Percentiles rank a stretch among this genome's conserved stretches.
phyloP scores from a whole-genome alignment of 352 stramenopile species.

The Phytophthora colocasiae region DNA sequence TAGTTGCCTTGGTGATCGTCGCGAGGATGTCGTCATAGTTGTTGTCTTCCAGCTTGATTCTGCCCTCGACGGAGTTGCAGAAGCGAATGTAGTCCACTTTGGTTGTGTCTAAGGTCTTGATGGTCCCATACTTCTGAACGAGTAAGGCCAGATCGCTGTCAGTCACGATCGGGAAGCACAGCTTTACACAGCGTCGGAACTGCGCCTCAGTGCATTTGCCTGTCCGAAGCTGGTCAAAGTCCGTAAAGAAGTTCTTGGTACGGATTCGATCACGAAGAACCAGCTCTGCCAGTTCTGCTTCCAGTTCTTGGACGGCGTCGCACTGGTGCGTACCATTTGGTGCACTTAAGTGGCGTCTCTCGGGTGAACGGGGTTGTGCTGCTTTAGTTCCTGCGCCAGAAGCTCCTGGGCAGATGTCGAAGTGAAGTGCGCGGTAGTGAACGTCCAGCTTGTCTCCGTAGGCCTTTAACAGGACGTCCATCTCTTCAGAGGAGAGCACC shows the following conservation, averaged over 20 bases:
- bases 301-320: constrained; percentile 57
- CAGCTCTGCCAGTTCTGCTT: constrained; percentile 65
- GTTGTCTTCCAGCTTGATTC: constrained; percentile 45
- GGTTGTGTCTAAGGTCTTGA: constrained; percentile 47
- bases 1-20: constrained; percentile 43
- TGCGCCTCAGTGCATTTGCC: constrained; percentile 81
- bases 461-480: constrained; percentile 68
- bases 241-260: constrained; percentile 86
- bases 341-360: constrained; percentile 59
- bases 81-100: constrained; percentile 87
- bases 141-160: constrained; percentile 71
- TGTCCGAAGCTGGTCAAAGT: constrained; percentile 80
- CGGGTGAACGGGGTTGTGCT: constrained; percentile 51
- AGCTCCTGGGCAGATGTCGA: constrained; percentile 65
- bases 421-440: constrained; percentile 79
- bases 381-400: constrained; percentile 32
- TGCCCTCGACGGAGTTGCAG: constrained; percentile 70
- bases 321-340: constrained; percentile 25
- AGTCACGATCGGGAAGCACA: constrained; percentile 72
- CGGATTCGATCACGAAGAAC: constrained; percentile 78
- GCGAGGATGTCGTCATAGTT: constrained; percentile 61
- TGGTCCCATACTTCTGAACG: constrained; percentile 60
- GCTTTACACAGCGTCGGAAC: constrained; percentile 81
- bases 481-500: constrained; percentile 53
- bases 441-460: constrained; percentile 82